Evolutionary conservation across 2,329 filamentous ascomycete genomes (phyloP).

Genomic region (Microdochium bolleyi): DNA sequence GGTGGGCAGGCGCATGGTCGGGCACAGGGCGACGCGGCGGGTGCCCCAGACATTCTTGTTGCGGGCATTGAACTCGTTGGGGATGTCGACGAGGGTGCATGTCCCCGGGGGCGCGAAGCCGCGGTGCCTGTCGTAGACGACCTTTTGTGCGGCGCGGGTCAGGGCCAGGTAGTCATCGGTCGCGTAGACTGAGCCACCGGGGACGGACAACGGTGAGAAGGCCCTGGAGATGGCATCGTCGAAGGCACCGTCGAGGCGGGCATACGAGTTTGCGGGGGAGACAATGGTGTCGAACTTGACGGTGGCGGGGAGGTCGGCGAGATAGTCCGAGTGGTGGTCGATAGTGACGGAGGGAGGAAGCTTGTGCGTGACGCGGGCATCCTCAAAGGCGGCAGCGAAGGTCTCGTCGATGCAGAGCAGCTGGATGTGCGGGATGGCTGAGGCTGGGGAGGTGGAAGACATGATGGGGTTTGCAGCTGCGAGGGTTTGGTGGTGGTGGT

Average conservation of each 20-base stretch:
- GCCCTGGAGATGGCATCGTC: conserved; percentile 44
- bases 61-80: conserved; percentile 20
- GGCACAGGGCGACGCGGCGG: conserved; percentile 38
- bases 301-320: conserved; percentile 25
- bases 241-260: conserved; percentile 43
- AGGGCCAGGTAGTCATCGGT: conserved; percentile 35
- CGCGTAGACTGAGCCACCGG: neutral
- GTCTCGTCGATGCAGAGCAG: conserved; percentile 30
- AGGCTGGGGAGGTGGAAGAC: too few species aligned
- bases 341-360: conserved; percentile 20
- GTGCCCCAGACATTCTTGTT: conserved; percentile 29
- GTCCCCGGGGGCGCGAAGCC: conserved; percentile 43
- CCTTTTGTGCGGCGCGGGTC: conserved; percentile 32
- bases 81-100: conserved; percentile 38
- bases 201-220: conserved; percentile 27
- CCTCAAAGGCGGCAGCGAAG: conserved; percentile 30
- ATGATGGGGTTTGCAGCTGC: too few species aligned
- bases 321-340: conserved; percentile 27
- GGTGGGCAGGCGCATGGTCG: conserved; percentile 41
- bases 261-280: conserved; percentile 48
- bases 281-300: conserved; percentile 39
- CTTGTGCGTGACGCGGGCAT: conserved; percentile 20
- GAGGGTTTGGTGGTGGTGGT: too few species aligned
- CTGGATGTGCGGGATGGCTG: conserved; percentile 17
- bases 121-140: conserved; percentile 35